Base-by-base conservation (phyloP, 2,329 filamentous ascomycete species). In the Botrytis squamosa region DNA sequence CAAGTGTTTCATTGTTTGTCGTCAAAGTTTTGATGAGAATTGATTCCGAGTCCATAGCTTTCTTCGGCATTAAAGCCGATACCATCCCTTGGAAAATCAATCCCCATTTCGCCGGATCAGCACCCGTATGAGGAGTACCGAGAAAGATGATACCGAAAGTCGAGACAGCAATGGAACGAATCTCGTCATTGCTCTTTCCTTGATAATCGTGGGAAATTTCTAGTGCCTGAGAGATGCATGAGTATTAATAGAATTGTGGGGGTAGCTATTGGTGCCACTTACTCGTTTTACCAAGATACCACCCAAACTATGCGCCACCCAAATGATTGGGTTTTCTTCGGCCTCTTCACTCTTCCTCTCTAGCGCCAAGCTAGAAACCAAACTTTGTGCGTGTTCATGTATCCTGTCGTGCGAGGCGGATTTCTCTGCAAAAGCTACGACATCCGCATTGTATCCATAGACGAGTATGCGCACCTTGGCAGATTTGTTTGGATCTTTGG, bases 81-180 rank as follows among this genome's bases (percentile, higher is more conserved):
- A 89, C 89, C 84, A 94, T 91, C 76, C 86, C 87, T 81, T 94
- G 91, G 49, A 94, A 83, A 72, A 92, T 83, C 18, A 87, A 83
- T 0, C 89, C 91, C 91, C 91, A 93, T 77, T 88, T 86, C 1
- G 91, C 92, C 2, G 90, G 83, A 75, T 90, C 90, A 2, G 91
- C 89, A 14, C 92, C 92, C 29, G 86, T 88, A 80, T 94, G 92
- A 10, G 92, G 92, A 22, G 92, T 95, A 22, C 92, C 92, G 42
- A 95, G 85, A 80, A 95, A 95, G 49, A 94, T 85, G 73, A 94
- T 88, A 38, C 90, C 92, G 79, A 91, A 94, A 0, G 92, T 94
- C 1, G 91, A 93, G 16, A 93, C 87, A 77, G 88, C 93, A 70
- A 94, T 88, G 18, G 90, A 91, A 33, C 91, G 87, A 52, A 89